These are phyloP conservation scores for Colletotrichum brevisporum DNA, from an alignment of 2,329 filamentous ascomycete species.

Conservation along the genomic window DNA sequence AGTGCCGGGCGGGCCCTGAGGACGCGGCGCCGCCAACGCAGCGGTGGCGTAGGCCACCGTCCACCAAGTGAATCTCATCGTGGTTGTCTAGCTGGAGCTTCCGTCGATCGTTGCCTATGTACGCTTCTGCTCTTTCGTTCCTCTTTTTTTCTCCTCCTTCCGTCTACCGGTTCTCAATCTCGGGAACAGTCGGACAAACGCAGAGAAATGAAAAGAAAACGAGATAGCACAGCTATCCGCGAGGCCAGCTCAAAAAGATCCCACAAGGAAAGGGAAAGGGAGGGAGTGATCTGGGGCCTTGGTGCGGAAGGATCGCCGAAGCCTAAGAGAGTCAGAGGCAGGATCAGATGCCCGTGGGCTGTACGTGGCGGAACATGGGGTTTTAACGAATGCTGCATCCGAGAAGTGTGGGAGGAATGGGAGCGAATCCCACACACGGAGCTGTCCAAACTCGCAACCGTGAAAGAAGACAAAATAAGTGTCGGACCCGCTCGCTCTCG, in stretches of 20 bases:
- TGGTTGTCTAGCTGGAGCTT: not conserved
- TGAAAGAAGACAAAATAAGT: constrained; percentile 4
- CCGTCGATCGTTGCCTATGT: constrained; percentile 7
- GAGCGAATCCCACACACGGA: constrained; percentile 1
- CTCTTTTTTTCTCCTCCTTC: not conserved
- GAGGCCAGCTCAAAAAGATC: constrained; percentile 40
- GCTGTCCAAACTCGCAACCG: constrained; percentile 12
- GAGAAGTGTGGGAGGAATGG: no score
- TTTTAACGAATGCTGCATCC: constrained; percentile 28
- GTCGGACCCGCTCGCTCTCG: constrained; percentile 21
- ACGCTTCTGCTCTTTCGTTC: not conserved
- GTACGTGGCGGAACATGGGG: constrained; percentile 22
- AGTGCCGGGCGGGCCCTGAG: constrained; percentile 21
- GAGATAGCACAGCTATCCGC: constrained; percentile 39
- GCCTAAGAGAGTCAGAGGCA: not conserved
- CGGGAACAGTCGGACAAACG: not conserved
- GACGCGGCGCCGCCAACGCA: constrained; percentile 30
- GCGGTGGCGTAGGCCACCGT: constrained; percentile 32
- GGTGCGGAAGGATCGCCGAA: constrained; percentile 22
- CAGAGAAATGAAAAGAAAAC: not conserved
- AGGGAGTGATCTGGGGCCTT: constrained; percentile 15
- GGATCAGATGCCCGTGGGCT: not conserved
- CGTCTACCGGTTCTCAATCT: not conserved
- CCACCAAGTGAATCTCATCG: constrained; percentile 34
- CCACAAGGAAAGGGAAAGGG: constrained; percentile 22